Percentiles rank a stretch among this genome's conserved stretches.
Conservation (phyloP, 2,329 filamentous ascomycete species). For the Neofusicoccum kwambonambiense region DNA sequence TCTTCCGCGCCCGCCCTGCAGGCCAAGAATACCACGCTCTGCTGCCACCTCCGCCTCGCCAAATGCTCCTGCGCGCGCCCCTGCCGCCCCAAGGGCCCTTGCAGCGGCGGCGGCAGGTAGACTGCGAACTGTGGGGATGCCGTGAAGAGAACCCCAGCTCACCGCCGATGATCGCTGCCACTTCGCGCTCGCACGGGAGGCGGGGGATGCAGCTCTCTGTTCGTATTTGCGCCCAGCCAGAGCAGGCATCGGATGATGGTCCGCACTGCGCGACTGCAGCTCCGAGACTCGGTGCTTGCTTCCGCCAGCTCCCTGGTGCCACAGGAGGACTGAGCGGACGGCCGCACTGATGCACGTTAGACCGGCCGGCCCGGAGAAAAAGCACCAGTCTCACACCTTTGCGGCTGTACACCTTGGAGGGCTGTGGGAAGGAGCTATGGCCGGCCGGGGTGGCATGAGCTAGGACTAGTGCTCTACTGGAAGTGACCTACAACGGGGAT, state of each 20-base stretch:
- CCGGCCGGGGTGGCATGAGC: not conserved
- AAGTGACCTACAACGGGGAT: conserved; percentile 1
- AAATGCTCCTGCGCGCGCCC: not conserved
- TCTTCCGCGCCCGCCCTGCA: not conserved
- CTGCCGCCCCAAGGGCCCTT: not conserved
- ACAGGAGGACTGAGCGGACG: not conserved
- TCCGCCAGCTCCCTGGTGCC: not conserved
- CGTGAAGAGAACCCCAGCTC: conserved; percentile 6
- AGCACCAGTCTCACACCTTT: not conserved
- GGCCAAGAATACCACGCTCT: not conserved
- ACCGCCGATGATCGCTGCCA: conserved; percentile 12
- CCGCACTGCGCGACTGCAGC: not conserved
- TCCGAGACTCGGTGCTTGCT: not conserved
- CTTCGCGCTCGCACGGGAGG: not conserved
- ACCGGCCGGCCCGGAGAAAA: not conserved
- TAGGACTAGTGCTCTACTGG: not conserved
- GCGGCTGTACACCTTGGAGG: not conserved
- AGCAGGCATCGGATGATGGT: conserved; percentile 3
- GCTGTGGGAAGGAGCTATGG: not conserved
- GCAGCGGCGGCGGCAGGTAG: not conserved
- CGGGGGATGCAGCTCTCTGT: not conserved
- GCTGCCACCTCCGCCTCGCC: not conserved
- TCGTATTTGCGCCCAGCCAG: conserved; percentile 3
- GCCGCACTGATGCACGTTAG: not conserved
- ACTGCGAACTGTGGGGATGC: conserved; percentile 10